Evolutionary conservation across 768 basidiomycete species (phyloP).

Genomic region (Ramaria sp.): DNA sequence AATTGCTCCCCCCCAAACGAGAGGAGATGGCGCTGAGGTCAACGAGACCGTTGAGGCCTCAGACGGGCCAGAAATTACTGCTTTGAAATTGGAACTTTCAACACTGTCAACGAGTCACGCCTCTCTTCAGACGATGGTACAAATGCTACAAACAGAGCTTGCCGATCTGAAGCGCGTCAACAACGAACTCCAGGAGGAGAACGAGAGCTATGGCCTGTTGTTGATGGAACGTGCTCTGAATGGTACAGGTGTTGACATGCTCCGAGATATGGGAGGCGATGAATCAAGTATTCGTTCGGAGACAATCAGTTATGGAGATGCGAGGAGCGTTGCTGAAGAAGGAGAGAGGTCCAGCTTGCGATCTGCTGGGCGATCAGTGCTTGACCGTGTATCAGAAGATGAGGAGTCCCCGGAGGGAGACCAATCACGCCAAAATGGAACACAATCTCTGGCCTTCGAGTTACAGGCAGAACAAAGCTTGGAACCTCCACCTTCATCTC

Average conservation of each 20-base stretch:
- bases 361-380: slow-evolving; percentile 39
- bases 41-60: slow-evolving; percentile 53
- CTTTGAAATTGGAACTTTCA: slow-evolving; percentile 72
- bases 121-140: slow-evolving; percentile 73
- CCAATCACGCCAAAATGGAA: slow-evolving; percentile 26
- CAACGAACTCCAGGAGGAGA: slow-evolving; percentile 84
- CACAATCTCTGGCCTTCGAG: slow-evolving; percentile 16
- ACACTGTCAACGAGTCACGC: slow-evolving; percentile 79
- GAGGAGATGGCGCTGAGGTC: too few species aligned
- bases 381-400: slow-evolving; percentile 37
- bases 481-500: slow-evolving; percentile 20
- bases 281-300: slow-evolving; percentile 24
- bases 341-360: slow-evolving; percentile 38
- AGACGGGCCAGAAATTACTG: slow-evolving; percentile 83
- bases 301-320: slow-evolving; percentile 26
- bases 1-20: slow-evolving; percentile 12
- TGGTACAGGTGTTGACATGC: slow-evolving; percentile 67
- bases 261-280: slow-evolving; percentile 45
- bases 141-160: slow-evolving; percentile 77
- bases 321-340: slow-evolving; percentile 16
- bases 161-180: slow-evolving; percentile 84
- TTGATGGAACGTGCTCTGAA: slow-evolving; percentile 83
- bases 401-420: slow-evolving; percentile 19
- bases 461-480: slow-evolving; percentile 21
- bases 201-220: slow-evolving; percentile 93